Evolutionary conservation across 768 basidiomycete genomes (phyloP), one percentile per base, ranked within the genome.

Genomic region (Chlorophyllum brunneum): DNA sequence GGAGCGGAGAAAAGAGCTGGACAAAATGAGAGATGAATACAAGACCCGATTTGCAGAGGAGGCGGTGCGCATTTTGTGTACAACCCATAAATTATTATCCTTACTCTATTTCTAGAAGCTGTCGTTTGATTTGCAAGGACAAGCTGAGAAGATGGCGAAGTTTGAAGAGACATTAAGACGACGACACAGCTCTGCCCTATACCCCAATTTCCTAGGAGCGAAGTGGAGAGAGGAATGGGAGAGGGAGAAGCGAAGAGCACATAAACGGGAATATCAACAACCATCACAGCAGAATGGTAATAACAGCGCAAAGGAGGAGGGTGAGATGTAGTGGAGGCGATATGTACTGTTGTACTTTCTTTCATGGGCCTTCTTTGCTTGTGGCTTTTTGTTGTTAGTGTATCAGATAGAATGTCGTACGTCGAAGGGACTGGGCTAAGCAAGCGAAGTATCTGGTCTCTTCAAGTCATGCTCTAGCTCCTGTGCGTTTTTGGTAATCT

Each of bases 11-110:
- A 83, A 76, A 58, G 85, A 90, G 52, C 59, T 89, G 59, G 75
- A 83, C 60, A 79, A 72, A 61, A 79, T 86, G 82, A 76, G 84
- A 50, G 83, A 88, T 33, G 87, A 88, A 33, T 83, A 82, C 15
- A 74, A 76, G 56, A 76, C 75, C 1, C 84, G 78, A 57, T 75
- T 82, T 8, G 67, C 68, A 16, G 66, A 71, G 36, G 85, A 86
- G 57, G 73, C 75, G 41, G 86, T 86, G 42, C 58, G 79, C 62
- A 30, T 37, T 18, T 22, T 18, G 24, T 24, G 5, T 22, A 23
- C 2, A 4, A 13, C 4, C 24, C 10, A n/a, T 22, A 26, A 10
- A 9, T n/a, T 16, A 6, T 54, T 1, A n/a, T 26, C 39, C 49
- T 44, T 34, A n/a, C 27, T 45, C 34, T 4, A 38, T 18, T 41